Evolutionary conservation across 2,329 filamentous ascomycete species (phyloP), one percentile per base, ranked within the genome.

Genomic region (Thielaviopsis musarum): DNA sequence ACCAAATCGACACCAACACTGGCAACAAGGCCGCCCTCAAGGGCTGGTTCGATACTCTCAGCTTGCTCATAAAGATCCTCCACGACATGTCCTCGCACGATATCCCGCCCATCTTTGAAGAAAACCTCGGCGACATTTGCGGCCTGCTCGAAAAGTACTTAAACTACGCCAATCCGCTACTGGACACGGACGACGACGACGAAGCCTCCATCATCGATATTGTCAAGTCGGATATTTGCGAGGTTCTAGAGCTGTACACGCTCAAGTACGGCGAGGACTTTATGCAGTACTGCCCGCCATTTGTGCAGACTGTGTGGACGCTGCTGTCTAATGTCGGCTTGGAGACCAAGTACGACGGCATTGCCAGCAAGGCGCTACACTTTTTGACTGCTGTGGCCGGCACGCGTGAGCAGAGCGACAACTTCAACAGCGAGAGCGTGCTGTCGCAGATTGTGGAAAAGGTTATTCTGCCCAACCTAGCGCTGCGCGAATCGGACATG

Each of bases 11-110:
- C 61, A 80, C 84, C 65, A 89, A 90, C 69, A 80, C 84, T 67
- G 76, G 81, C 70, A 86, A 96, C 70, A 87, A 87, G 66, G 80
- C 79, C 5, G 81, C 77, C 17, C 77, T 98, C 52, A 83, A 84
- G 67, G 81, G 82, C 65, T 87, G 89, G 69, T 91, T 95, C 66
- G 83, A 87, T 64, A 89, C 90, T 2, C 78, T 98, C 63, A 91
- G 91, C 69, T 77, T 97, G 57, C 82, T 95, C 65, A 78, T 96
- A 65, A 95, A 95, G 75, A 83, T 98, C 55, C 83, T 97, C 69
- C 93, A 93, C 73, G 94, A 98, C 71, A 82, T 98, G 57, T 96
- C 91, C n/a, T 95, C 85, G 69, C 94, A 98, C 70, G 93, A 98
- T 70, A 79, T 98, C 66, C 90, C 93, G 17, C 91, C 91, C 1